Percentiles rank a stretch among this genome's conserved stretches.
Evolutionary conservation across 441 rosid genomes (phyloP).

Genomic region (Syzygium syzygioides): DNA sequence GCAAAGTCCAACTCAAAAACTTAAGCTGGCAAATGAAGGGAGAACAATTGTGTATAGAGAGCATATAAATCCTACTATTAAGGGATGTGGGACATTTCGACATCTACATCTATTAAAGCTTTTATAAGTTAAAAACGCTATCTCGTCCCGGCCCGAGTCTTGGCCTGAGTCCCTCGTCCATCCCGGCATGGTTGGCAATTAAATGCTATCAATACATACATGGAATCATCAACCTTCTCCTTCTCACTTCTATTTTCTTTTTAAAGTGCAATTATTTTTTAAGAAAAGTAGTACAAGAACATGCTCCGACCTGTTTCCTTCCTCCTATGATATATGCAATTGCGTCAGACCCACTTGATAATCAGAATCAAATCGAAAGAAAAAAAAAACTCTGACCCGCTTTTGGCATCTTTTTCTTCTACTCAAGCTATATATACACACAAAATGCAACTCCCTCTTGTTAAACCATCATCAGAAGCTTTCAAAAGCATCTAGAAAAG

Average conservation of each 20-base stretch:
- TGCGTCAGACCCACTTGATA: background rate
- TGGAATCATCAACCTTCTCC: background rate
- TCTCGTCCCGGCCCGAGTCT: background rate
- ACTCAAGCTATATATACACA: background rate
- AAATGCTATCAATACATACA: background rate
- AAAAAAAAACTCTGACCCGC: background rate
- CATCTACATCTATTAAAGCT: background rate
- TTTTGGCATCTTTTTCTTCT: background rate
- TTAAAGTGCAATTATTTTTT: no score
- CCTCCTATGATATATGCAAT: background rate
- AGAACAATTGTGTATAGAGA: background rate
- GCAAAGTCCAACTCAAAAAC: no score
- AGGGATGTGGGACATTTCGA: background rate
- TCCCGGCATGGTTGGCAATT: background rate
- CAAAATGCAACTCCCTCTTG: background rate
- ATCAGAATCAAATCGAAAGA: no score
- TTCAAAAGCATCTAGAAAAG: background rate
- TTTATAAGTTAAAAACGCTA: background rate
- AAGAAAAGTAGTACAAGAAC: background rate
- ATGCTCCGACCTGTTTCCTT: background rate
- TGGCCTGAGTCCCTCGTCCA: background rate
- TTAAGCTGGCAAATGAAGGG: fast-evolving
- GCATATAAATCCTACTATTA: background rate
- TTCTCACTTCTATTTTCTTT: background rate
- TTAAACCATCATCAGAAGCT: background rate